phyloP scores from a whole-genome alignment of 2,329 filamentous ascomycete species.

The Colletotrichum brevisporum region DNA sequence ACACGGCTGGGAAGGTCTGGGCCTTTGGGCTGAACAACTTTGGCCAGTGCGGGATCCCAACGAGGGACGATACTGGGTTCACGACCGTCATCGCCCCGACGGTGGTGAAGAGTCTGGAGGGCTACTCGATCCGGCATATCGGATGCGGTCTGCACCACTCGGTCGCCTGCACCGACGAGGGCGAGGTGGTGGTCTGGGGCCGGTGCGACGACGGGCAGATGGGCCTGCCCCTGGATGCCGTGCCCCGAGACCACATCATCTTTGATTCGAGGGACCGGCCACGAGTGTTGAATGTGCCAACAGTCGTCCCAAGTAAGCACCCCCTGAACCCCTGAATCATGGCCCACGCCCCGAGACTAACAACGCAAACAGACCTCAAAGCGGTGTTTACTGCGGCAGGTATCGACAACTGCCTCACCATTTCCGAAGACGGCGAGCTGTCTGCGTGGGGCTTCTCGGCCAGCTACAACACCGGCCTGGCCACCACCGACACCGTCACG shows the following conservation, averaged over 20 bases:
- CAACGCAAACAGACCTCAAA: slow-evolving; percentile 23
- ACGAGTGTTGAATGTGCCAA: slow-evolving; percentile 70
- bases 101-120: slow-evolving; percentile 67
- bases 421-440: slow-evolving; percentile 16
- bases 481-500: slow-evolving; percentile 71
- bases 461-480: slow-evolving; percentile 31
- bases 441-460: slow-evolving; percentile 33
- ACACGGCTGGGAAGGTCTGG: slow-evolving; percentile 73
- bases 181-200: slow-evolving; percentile 62
- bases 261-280: slow-evolving; percentile 74
- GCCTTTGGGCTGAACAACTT: slow-evolving; percentile 81
- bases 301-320: slow-evolving; percentile 46
- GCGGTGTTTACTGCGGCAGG: slow-evolving; percentile 53
- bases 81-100: slow-evolving; percentile 66
- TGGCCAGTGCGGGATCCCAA: slow-evolving; percentile 73
- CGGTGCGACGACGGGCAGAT: slow-evolving; percentile 66
- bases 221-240: slow-evolving; percentile 69
- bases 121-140: slow-evolving; percentile 69
- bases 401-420: slow-evolving; percentile 34
- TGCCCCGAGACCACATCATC: slow-evolving; percentile 67
- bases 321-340: too few relatives aligned
- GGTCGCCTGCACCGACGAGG: slow-evolving; percentile 58
- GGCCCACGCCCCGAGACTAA: background rate
- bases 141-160: slow-evolving; percentile 78
- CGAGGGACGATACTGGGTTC: slow-evolving; percentile 31